Percentiles rank a stretch among this genome's conserved stretches.
phyloP scores from a whole-genome alignment of 106 monocot genomes.

The Dioscorea zingiberensis region DNA sequence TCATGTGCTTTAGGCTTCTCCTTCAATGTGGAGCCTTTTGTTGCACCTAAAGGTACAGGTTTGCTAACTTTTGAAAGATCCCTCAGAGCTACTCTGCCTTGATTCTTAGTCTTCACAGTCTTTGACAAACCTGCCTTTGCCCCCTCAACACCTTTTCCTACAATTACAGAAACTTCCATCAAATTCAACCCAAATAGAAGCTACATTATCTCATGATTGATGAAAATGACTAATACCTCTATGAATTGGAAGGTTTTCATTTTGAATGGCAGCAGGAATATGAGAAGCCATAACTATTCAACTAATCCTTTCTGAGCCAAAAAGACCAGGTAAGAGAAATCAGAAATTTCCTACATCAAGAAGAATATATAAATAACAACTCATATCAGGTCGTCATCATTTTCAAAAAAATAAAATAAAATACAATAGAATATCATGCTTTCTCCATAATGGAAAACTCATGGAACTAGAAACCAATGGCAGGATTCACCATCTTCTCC shows the following conservation, averaged over 20 bases:
- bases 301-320: not conserved
- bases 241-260: slow-evolving; percentile 24
- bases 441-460: too few species aligned
- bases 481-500: too few species aligned
- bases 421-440: too few species aligned
- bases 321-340: not conserved
- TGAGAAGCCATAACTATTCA: slow-evolving; percentile 6
- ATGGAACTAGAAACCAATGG: too few species aligned
- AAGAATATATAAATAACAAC: too few species aligned
- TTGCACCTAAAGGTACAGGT: slow-evolving; percentile 10
- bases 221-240: slow-evolving; percentile 6
- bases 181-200: not conserved
- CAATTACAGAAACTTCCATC: not conserved
- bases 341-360: not conserved
- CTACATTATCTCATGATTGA: not conserved
- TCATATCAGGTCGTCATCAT: too few species aligned
- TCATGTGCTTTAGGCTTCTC: slow-evolving; percentile 10
- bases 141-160: slow-evolving; percentile 37
- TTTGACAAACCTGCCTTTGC: slow-evolving; percentile 21
- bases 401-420: too few species aligned
- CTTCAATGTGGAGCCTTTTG: slow-evolving; percentile 17
- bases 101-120: slow-evolving; percentile 14
- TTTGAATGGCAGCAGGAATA: slow-evolving; percentile 13
- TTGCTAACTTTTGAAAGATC: slow-evolving; percentile 41
- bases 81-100: slow-evolving; percentile 38